These are phyloP conservation scores for Solanum dulcamara DNA, from an alignment of 257 asterid genomes.

Conservation along the genomic window DNA sequence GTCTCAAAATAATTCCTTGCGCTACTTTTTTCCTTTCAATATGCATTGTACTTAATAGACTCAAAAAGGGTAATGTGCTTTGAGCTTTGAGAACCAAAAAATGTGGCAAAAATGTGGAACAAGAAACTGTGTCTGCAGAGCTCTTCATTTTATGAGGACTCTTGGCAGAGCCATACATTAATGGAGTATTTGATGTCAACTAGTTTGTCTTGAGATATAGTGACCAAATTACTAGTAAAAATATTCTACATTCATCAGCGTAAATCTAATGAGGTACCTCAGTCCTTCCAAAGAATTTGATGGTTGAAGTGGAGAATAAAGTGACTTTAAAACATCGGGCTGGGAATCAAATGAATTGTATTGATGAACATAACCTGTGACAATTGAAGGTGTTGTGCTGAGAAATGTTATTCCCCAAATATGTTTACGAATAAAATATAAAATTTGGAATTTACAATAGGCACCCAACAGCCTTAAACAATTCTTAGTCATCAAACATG, in stretches of 20 bases:
- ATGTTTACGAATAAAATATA: background rate
- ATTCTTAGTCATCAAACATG: background rate
- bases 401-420: background rate
- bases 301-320: constrained; percentile 87
- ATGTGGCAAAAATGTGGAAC: background rate
- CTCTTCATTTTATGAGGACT: background rate
- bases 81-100: background rate
- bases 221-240: background rate
- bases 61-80: background rate
- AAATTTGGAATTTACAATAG: background rate
- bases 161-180: background rate
- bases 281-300: constrained; percentile 74
- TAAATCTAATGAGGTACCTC: constrained; percentile 37
- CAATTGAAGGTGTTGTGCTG: background rate
- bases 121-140: background rate
- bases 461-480: background rate
- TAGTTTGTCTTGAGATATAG: background rate
- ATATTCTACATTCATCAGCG: background rate
- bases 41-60: background rate
- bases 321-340: constrained; percentile 84
- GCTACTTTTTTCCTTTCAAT: background rate
- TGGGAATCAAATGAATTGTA: constrained; percentile 85
- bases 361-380: constrained; percentile 78
- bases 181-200: background rate
- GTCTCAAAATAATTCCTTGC: background rate